Evolutionary conservation across 805 yeast genomes (phyloP).

Genomic region (Starmerella sp.): DNA sequence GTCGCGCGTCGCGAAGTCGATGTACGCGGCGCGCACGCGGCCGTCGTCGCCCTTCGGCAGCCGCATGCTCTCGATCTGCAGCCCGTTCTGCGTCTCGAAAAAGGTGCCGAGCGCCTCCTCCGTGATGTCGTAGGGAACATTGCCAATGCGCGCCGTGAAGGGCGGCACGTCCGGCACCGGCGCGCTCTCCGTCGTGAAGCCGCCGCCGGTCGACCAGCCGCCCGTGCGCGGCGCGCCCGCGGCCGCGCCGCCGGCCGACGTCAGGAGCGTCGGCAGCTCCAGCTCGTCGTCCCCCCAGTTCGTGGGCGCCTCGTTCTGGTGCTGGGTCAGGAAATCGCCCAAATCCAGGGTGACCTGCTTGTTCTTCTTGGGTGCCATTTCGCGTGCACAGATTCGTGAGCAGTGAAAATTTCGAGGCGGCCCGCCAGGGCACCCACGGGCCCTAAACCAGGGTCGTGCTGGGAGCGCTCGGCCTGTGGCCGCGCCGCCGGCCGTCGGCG

Average conservation of each 20-base stretch:
- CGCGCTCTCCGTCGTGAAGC: conserved; percentile 34
- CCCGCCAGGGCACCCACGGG: not conserved
- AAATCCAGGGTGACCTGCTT: conserved; percentile 12
- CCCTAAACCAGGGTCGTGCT: not conserved
- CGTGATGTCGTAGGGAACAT: conserved; percentile 69
- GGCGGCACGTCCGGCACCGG: conserved; percentile 92
- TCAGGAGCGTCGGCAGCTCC: not conserved
- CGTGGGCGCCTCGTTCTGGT: conserved; percentile 1
- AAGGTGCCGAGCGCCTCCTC: conserved; percentile 42
- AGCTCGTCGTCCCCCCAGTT: conserved; percentile 5
- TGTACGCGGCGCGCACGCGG: conserved; percentile 72
- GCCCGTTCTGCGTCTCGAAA: conserved; percentile 32
- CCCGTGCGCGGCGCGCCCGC: conserved; percentile 6
- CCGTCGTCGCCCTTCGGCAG: conserved; percentile 61
- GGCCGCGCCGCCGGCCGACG: conserved; percentile 1
- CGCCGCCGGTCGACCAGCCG: conserved; percentile 6
- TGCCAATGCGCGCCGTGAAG: conserved; percentile 75
- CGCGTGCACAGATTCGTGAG: not conserved
- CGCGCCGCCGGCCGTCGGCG: not conserved
- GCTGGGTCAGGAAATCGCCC: conserved; percentile 6
- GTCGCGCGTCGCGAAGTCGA: conserved; percentile 74
- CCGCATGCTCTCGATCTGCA: conserved; percentile 47
- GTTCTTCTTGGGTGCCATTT: conserved; percentile 14
- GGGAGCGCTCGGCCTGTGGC: not conserved
- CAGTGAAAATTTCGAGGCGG: conserved; percentile 2